phyloP scores from a whole-genome alignment of 495 filamentous ascomycete genomes.

The Aspergillus mulundensis region DNA sequence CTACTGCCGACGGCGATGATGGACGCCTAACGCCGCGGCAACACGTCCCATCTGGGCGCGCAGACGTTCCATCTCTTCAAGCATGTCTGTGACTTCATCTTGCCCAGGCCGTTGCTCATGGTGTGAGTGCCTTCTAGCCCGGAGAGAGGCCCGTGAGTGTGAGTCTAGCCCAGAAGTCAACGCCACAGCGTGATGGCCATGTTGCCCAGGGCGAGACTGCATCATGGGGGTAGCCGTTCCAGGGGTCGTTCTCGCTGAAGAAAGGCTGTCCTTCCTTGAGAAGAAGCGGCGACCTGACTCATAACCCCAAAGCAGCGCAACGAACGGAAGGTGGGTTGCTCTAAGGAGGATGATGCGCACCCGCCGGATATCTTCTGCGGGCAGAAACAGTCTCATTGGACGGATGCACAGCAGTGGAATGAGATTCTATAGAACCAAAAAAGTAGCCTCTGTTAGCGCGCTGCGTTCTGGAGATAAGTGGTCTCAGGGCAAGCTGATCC shows the following conservation, averaged over 20 bases:
- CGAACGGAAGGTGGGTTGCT: conserved; percentile 61
- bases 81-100: conserved; percentile 30
- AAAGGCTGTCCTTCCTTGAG: conserved; percentile 24
- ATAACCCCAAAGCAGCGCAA: conserved; percentile 58
- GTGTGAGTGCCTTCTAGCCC: conserved; percentile 17
- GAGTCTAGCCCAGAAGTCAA: conserved; percentile 26
- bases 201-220: conserved; percentile 26
- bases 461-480: conserved; percentile 4
- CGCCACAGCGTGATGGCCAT: conserved; percentile 28
- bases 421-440: conserved; percentile 60
- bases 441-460: conserved; percentile 21
- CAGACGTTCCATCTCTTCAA: conserved; percentile 39
- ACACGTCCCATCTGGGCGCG: conserved; percentile 39
- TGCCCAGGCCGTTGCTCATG: conserved; percentile 21
- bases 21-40: conserved; percentile 22
- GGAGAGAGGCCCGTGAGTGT: conserved; percentile 18
- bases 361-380: conserved; percentile 65
- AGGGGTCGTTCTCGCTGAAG: conserved; percentile 21
- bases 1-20: conserved; percentile 17
- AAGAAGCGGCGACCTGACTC: conserved; percentile 41
- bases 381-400: conserved; percentile 72
- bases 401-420: conserved; percentile 79
- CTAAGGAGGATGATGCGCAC: conserved; percentile 77
- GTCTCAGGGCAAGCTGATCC: background rate
- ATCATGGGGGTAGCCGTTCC: conserved; percentile 22